Evolutionary conservation across 257 asterid species (phyloP), one percentile per base, ranked within the genome.

Genomic region (Scutellaria minor): DNA sequence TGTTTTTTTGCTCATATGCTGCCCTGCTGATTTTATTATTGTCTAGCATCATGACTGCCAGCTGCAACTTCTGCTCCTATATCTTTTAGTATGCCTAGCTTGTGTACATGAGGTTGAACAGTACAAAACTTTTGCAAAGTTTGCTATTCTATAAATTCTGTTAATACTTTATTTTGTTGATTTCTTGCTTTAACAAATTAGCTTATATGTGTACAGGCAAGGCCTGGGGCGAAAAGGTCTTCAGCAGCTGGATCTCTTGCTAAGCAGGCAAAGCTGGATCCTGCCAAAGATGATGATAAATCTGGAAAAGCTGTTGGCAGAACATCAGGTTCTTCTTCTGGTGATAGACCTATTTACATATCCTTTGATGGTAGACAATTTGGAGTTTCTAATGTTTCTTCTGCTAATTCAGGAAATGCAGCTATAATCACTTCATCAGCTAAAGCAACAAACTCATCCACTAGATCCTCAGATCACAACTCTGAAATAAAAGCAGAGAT

Each of bases 261-360:
- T 57, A 92, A 92, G 86, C 99, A 89, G 82, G 71, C 81, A 53
- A 93, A 89, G 86, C 88, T 70, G 71, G 97, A 94, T 75, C 64
- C 24, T 68, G 73, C 81, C 58, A 95, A 86, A 84, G 98, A 92
- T 75, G 97, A 95, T 51, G 86, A 81, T 59, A 91, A 86, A 75
- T 79, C 90, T 58, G 83, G 84, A 48, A 95, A 90, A 83, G 77
- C 77, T 46, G 79, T 77, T 66, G 89, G 83, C 70, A 80, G 90
- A 81, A 56, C 80, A 69, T 76, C 89, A 72, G 82, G 82, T 73
- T 73, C 85, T 48, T 58, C 83, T 73, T 81, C 87, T 60, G 83
- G 77, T 79, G 76, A 66, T 48, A 58, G 65, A 78, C 75, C 72
- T 75, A 35, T 63, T 71, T 57, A 39, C 52, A 35, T 81, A 68